Base-by-base conservation (phyloP, 1,284 basidiomycete species). In the Leccinum olivaceoglutinosum region DNA sequence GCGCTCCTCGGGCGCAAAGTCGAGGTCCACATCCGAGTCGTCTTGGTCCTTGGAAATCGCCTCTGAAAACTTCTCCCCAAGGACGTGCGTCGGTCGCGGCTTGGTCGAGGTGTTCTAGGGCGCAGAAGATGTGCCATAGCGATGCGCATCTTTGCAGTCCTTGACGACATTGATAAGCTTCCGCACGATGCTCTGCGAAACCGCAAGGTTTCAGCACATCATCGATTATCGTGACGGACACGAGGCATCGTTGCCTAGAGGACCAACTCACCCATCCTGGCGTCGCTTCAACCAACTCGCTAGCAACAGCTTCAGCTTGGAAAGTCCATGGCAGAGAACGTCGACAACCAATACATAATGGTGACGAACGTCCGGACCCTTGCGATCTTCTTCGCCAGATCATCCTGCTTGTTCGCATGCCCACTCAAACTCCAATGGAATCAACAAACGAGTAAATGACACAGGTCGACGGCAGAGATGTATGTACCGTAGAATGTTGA, bases 301-400 rank as follows among this genome's bases (percentile, higher is more conserved):
- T 29, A 29, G 29, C 29, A 29, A 29, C 29, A 29, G 29, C 29
- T 29, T 29, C 29, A 29, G 29, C 29, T 29, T 29, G 29, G 29
- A 29, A 29, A 29, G 29, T 29, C 29, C 29, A 29, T 29, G 29
- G 29, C 82, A 75, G 94, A 95, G 74, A 94, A 94, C 11, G 91
- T 93, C 69, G 91, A 78, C 41, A 94, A 74, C 93, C 93, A 95
- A 71, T 92, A 92, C 58, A 90, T 82, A 60, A 94, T 85, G 9
- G 92, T 90, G 34, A 92, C 90, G 74, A 93, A 94, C 16, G 92
- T 94, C 70, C 93, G 80, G 8, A 94, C 89, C 49, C 92, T 84
- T 29, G 93, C 92, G 62, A 94, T 87, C 61, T 88, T 81, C 63
- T 86, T 81, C 44, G 86, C 83, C 63, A 81, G 81, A 64, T 90